Percentiles rank a stretch among this genome's conserved stretches.
Conservation (phyloP, 768 basidiomycete genomes). For the Mycena floridula region DNA sequence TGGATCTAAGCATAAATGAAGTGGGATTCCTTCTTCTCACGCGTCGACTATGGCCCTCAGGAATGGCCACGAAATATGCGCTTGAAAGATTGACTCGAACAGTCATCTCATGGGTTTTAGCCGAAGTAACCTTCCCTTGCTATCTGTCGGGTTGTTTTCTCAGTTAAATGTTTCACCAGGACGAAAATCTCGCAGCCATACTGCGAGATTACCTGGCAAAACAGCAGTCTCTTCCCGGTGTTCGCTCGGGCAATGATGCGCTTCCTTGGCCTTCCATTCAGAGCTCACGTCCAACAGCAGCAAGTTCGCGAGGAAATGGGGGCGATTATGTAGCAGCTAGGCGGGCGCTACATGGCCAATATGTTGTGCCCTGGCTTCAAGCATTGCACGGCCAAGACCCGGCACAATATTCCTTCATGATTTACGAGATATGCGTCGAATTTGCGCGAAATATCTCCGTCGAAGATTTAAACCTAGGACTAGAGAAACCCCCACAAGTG, state of each 20-base stretch:
- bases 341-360: slow-evolving; percentile 44
- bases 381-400: slow-evolving; percentile 62
- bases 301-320: slow-evolving; percentile 48
- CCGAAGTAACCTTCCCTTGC: slow-evolving; percentile 43
- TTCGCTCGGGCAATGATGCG: slow-evolving; percentile 38
- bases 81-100: slow-evolving; percentile 51
- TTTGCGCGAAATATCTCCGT: slow-evolving; percentile 26
- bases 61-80: slow-evolving; percentile 67
- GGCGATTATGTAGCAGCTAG: slow-evolving; percentile 66
- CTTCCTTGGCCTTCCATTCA: slow-evolving; percentile 51
- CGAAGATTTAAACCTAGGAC: slow-evolving; percentile 1
- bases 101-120: slow-evolving; percentile 65
- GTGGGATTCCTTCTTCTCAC: slow-evolving; percentile 63
- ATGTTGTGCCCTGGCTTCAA: slow-evolving; percentile 62
- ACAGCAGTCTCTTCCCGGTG: slow-evolving; percentile 55
- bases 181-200: slow-evolving; percentile 58
- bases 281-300: slow-evolving; percentile 27
- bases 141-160: background rate
- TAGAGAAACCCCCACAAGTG: slow-evolving; percentile 10
- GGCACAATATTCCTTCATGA: slow-evolving; percentile 39
- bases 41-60: slow-evolving; percentile 68
- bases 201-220: slow-evolving; percentile 63
- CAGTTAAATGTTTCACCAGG: slow-evolving; percentile 30
- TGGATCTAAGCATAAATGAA: slow-evolving; percentile 73
- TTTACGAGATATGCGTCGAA: slow-evolving; percentile 52